Conservation (phyloP, 441 rosid genomes). For the Metrosideros polymorpha region DNA sequence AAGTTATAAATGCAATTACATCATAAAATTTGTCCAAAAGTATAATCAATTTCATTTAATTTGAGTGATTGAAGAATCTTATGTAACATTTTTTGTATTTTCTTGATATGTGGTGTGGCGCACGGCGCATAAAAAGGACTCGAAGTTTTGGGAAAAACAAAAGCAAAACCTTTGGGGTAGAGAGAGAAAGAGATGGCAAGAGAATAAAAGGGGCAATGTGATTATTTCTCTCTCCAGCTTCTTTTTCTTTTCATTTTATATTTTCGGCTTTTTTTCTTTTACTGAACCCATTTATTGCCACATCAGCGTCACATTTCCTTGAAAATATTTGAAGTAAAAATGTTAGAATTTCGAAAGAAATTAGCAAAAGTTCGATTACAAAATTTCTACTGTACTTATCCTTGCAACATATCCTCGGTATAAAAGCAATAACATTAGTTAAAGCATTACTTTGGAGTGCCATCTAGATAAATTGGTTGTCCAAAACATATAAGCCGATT, state of each 20-base stretch:
- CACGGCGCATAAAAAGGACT: too few species aligned
- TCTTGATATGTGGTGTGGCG: too few species aligned
- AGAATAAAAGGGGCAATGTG: too few species aligned
- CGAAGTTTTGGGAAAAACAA: too few species aligned
- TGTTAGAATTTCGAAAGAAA: neutral
- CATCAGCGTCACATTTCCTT: neutral
- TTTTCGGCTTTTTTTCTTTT: neutral
- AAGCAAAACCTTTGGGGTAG: too few species aligned
- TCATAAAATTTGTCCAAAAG: too few species aligned
- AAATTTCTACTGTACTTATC: too few species aligned
- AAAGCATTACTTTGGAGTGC: neutral
- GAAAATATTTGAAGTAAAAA: neutral
- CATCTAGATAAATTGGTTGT: neutral
- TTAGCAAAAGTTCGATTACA: fast-evolving
- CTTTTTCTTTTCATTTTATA: neutral
- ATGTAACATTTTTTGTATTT: too few species aligned
- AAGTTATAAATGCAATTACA: too few species aligned
- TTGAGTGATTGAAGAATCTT: too few species aligned
- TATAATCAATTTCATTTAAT: too few species aligned
- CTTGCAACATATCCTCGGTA: neutral
- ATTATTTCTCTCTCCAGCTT: neutral
- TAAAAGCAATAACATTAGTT: neutral
- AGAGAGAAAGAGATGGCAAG: too few species aligned
- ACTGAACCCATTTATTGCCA: neutral
- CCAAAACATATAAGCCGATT: neutral